These are phyloP conservation scores for Herpetomonas muscarum DNA, from an alignment of 208 protist genomes.

Conservation along the genomic window DNA sequence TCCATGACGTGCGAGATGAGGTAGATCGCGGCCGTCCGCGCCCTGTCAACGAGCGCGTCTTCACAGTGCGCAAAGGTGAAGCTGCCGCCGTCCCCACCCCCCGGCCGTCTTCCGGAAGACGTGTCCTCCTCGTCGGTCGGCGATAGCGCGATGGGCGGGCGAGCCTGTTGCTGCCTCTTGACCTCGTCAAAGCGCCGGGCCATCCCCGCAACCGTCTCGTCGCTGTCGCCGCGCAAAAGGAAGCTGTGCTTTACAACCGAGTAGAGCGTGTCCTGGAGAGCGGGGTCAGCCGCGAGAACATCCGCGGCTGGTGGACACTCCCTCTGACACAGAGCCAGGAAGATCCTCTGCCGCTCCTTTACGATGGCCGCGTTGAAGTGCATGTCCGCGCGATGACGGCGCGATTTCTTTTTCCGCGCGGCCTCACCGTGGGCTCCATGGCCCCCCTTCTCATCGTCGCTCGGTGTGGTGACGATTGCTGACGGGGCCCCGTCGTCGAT, in stretches of 20 bases:
- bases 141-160: slow-evolving; percentile 14
- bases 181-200: slow-evolving; percentile 42
- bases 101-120: background rate
- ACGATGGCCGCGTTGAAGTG: background rate
- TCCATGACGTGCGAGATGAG: slow-evolving; percentile 21
- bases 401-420: background rate
- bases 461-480: background rate
- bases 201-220: slow-evolving; percentile 58
- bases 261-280: slow-evolving; percentile 23
- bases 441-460: slow-evolving; percentile 8
- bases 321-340: slow-evolving; percentile 22
- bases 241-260: slow-evolving; percentile 60
- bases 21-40: slow-evolving; percentile 26
- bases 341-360: too few relatives aligned
- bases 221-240: slow-evolving; percentile 61
- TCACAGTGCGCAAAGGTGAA: slow-evolving; percentile 29
- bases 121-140: slow-evolving; percentile 5
- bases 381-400: background rate
- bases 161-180: slow-evolving; percentile 11
- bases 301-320: slow-evolving; percentile 27
- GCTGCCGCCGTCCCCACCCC: background rate
- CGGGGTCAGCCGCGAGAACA: slow-evolving; percentile 16
- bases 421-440: too few relatives aligned
- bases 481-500: slow-evolving; percentile 18
- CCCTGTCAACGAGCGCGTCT: slow-evolving; percentile 22